phyloP scores from a whole-genome alignment of 805 yeast species.

The Cyberlindnera galapagoensis region DNA sequence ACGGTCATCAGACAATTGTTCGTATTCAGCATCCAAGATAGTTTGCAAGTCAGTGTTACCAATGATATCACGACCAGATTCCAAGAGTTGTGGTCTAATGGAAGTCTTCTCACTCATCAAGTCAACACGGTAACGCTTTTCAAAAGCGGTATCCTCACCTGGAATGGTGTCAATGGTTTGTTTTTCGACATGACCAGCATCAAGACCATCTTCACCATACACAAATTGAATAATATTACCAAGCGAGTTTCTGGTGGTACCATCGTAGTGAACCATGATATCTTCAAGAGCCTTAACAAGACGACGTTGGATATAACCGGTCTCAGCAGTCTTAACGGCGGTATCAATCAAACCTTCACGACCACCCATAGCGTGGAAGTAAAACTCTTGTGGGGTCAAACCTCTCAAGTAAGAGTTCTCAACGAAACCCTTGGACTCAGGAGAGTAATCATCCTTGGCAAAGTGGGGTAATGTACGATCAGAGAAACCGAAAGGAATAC shows the following conservation, averaged over 20 bases:
- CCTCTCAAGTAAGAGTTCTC: conserved; percentile 97
- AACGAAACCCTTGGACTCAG: conserved; percentile 97
- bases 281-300: conserved; percentile 94
- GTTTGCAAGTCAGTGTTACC: conserved; percentile 85
- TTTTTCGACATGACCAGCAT: conserved; percentile 96
- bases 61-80: conserved; percentile 82
- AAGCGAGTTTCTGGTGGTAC: conserved; percentile 94
- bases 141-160: conserved; percentile 82
- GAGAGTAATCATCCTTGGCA: conserved; percentile 96
- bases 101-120: conserved; percentile 62
- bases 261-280: conserved; percentile 97
- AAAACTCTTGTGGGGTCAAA: conserved; percentile 95
- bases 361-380: conserved; percentile 99
- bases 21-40: conserved; percentile 76
- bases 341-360: conserved; percentile 99
- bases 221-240: conserved; percentile 95
- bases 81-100: conserved; percentile 67
- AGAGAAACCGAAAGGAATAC: conserved; percentile 95
- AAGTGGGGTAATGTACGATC: conserved; percentile 97
- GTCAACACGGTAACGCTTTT: conserved; percentile 78
- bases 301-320: conserved; percentile 98
- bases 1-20: conserved; percentile 74
- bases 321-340: conserved; percentile 98
- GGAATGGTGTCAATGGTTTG: conserved; percentile 95
- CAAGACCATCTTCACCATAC: conserved; percentile 99